A percentile compares a stretch with the other conserved stretches of the same genome.
Evolutionary conservation across 192 early-diverging fungal species (phyloP).

Genomic region (Gaertneriomyces sp.): DNA sequence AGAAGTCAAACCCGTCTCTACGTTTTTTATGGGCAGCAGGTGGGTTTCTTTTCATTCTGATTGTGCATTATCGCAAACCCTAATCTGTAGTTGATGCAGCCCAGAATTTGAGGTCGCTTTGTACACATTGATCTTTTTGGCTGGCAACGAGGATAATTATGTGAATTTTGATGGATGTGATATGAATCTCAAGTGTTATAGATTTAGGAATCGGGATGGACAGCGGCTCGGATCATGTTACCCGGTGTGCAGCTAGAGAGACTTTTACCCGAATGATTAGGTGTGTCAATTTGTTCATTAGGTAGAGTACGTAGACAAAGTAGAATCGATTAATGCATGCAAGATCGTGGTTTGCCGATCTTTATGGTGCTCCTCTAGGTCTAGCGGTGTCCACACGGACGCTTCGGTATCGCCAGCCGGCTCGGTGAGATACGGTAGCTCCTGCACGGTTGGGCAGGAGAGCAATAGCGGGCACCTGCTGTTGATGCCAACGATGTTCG

Average conservation of each 20-base stretch:
- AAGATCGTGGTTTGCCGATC: no score
- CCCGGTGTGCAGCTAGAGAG: conserved; percentile 13
- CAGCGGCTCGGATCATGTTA: conserved; percentile 24
- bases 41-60: background rate
- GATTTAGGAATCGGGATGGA: conserved; percentile 19
- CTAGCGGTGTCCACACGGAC: no score
- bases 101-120: conserved; percentile 42
- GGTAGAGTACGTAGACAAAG: no score
- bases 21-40: conserved; percentile 36
- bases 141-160: conserved; percentile 21
- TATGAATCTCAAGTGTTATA: conserved; percentile 25
- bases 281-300: no score
- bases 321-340: no score
- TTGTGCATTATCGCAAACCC: background rate
- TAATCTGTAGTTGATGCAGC: background rate
- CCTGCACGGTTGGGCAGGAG: no score
- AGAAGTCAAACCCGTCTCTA: conserved; percentile 36
- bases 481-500: no score
- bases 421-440: no score
- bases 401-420: no score
- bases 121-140: conserved; percentile 37
- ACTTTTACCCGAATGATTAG: background rate
- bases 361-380: no score
- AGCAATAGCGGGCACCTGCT: no score
- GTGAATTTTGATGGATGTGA: conserved; percentile 29